A percentile compares a stretch with the other conserved stretches of the same genome.
phyloP scores from a whole-genome alignment of 768 basidiomycete species.

The Agaricus blazei region DNA sequence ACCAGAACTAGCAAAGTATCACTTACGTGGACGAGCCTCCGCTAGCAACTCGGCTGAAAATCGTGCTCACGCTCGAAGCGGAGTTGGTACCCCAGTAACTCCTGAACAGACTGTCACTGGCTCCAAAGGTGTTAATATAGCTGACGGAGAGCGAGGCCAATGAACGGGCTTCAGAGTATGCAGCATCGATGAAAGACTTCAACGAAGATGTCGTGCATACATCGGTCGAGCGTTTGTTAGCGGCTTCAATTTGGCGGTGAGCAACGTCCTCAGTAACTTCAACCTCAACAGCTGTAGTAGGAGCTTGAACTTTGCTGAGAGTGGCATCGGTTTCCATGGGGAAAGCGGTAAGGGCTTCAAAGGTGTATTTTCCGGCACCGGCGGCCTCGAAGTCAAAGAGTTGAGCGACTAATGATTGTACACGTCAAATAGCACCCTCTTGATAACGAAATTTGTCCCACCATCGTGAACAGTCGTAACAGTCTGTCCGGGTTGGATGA shows the following conservation, averaged over 20 bases:
- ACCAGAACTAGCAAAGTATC: background rate
- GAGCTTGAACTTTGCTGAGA: constrained; percentile 23
- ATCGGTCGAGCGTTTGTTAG: constrained; percentile 32
- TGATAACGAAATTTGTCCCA: constrained; percentile 11
- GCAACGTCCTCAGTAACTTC: constrained; percentile 30
- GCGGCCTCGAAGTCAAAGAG: constrained; percentile 37
- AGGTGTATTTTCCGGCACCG: constrained; percentile 34
- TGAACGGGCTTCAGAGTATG: constrained; percentile 35
- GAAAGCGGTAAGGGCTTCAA: constrained; percentile 35
- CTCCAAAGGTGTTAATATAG: constrained; percentile 32
- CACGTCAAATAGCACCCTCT: background rate
- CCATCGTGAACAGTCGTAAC: constrained; percentile 34
- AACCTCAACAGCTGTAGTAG: constrained; percentile 24
- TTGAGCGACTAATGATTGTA: constrained; percentile 25
- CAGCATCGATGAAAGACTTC: constrained; percentile 34
- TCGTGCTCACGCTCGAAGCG: constrained; percentile 32
- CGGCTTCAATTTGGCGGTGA: constrained; percentile 23
- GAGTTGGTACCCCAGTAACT: constrained; percentile 35
- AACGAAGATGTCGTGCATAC: constrained; percentile 30
- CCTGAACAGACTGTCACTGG: constrained; percentile 30
- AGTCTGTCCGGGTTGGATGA: constrained; percentile 34
- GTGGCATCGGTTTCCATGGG: constrained; percentile 24
- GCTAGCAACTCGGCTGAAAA: constrained; percentile 29
- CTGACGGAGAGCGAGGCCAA: constrained; percentile 27
- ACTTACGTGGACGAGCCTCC: constrained; percentile 33